Evolutionary conservation across 2,329 filamentous ascomycete species (phyloP).

Genomic region (Scytalidium sp.): DNA sequence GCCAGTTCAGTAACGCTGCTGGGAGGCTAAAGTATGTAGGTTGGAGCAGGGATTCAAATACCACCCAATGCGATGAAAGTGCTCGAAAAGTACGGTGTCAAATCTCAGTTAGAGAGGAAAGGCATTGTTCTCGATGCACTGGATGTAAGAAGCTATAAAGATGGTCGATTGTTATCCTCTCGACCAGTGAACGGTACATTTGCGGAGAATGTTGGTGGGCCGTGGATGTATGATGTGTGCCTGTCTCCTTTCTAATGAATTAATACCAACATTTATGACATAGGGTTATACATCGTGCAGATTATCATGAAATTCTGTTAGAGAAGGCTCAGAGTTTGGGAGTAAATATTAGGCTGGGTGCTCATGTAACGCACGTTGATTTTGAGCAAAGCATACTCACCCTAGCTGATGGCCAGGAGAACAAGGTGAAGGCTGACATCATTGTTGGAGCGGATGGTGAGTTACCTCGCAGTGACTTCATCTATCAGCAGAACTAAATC

Average conservation of each 20-base stretch:
- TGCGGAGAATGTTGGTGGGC: neutral
- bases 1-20: neutral
- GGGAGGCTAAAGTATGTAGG: conserved; percentile 13
- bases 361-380: neutral
- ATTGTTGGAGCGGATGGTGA: neutral
- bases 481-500: neutral
- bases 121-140: neutral
- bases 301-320: neutral
- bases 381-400: neutral
- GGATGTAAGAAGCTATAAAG: neutral
- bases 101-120: neutral
- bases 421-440: neutral
- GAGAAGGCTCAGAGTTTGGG: neutral
- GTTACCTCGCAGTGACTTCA: neutral
- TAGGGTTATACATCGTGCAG: neutral
- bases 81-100: neutral
- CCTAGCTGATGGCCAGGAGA: neutral
- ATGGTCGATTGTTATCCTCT: neutral
- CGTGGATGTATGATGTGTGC: neutral
- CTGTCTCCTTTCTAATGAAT: no score
- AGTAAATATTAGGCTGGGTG: neutral
- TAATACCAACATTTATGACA: no score
- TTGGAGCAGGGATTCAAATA: conserved; percentile 28
- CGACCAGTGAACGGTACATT: neutral
- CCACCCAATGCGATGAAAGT: conserved; percentile 6